phyloP scores from a whole-genome alignment of 495 filamentous ascomycete species.

The Hypoxylon rickii region DNA sequence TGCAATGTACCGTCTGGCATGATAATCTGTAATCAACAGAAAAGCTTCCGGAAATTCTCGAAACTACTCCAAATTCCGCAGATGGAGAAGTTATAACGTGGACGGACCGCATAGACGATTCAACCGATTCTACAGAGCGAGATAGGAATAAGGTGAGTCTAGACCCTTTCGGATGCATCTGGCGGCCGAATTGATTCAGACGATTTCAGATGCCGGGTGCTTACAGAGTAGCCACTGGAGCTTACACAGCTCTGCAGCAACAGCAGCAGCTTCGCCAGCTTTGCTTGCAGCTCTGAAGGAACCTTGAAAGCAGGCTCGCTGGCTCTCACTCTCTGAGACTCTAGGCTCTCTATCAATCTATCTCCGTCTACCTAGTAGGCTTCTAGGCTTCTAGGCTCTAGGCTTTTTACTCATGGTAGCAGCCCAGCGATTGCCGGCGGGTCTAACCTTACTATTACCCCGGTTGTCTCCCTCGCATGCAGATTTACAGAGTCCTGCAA shows the following conservation, averaged over 20 bases:
- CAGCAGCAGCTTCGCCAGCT: neutral
- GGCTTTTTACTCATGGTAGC: neutral
- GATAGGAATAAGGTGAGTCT: constrained; percentile 15
- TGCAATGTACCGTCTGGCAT: no score
- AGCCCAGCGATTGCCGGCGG: constrained; percentile 23
- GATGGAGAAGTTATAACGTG: constrained; percentile 16
- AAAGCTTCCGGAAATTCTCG: constrained; percentile 23
- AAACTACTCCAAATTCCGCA: constrained; percentile 35
- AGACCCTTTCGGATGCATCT: constrained; percentile 18
- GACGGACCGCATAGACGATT: constrained; percentile 1
- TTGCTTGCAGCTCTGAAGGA: neutral
- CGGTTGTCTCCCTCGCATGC: constrained; percentile 14
- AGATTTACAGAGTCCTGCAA: constrained; percentile 1
- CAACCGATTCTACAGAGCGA: constrained; percentile 15
- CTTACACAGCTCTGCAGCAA: constrained; percentile 4
- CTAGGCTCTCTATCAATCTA: no score
- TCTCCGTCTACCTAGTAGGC: no score
- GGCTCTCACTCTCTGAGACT: constrained; percentile 11
- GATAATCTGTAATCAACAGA: neutral
- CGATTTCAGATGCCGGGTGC: constrained; percentile 30
- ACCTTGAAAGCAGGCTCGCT: neutral
- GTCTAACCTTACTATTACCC: constrained; percentile 21
- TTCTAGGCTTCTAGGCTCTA: no score
- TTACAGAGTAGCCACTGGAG: constrained; percentile 22
- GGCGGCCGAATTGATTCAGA: constrained; percentile 11